phyloP scores from a whole-genome alignment of 1,139 yeast genomes.

The Saccharomyces hybrid region DNA sequence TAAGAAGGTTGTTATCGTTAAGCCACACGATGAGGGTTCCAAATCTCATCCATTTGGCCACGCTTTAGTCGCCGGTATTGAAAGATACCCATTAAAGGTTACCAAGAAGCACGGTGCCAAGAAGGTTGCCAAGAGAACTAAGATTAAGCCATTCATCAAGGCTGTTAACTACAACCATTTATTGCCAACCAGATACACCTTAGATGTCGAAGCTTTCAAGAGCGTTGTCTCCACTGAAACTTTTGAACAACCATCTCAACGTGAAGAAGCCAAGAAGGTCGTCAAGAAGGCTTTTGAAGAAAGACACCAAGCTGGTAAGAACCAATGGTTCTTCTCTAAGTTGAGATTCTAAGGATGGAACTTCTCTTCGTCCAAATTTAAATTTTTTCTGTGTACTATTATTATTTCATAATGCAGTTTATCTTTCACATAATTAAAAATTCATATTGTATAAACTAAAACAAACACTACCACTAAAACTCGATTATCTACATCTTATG shows the following conservation, averaged over 20 bases:
- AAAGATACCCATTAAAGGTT: constrained; percentile 97
- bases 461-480: neutral
- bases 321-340: constrained; percentile 99
- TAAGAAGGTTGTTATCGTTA: constrained; percentile 99
- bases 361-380: constrained; percentile 7
- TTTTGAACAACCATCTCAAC: constrained; percentile 96
- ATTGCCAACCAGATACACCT: constrained; percentile 99
- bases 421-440: neutral
- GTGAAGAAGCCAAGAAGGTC: constrained; percentile 98
- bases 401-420: constrained; percentile 1
- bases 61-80: constrained; percentile 99
- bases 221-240: constrained; percentile 86
- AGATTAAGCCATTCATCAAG: constrained; percentile 99
- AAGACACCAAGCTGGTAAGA: constrained; percentile 99
- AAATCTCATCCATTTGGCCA: constrained; percentile 99
- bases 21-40: constrained; percentile 98
- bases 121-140: constrained; percentile 95
- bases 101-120: constrained; percentile 93
- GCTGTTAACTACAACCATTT: constrained; percentile 99
- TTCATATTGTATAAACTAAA: constrained; percentile 1
- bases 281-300: constrained; percentile 99
- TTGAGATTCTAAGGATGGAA: constrained; percentile 70
- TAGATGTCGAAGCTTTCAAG: constrained; percentile 95
- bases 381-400: constrained; percentile 1
- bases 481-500: neutral